A percentile compares a stretch with the other conserved stretches of the same genome.
Conservation (phyloP, 371 early-diverging fungal genomes). For the Haplosporangium sp. region DNA sequence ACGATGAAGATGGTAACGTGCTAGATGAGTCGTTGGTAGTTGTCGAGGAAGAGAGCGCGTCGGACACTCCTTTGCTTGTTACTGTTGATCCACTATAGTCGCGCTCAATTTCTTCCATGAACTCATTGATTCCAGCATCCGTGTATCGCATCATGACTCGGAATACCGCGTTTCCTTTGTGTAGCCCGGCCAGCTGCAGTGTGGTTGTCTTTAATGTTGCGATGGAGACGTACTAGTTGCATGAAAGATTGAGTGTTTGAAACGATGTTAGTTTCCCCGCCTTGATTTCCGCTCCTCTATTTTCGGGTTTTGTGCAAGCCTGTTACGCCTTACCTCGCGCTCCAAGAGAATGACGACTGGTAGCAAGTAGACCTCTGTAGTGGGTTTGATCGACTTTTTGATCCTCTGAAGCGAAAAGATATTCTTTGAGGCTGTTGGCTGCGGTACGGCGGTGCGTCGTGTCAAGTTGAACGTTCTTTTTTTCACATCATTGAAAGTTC, state of each 20-base stretch:
- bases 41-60: background rate
- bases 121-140: conserved; percentile 59
- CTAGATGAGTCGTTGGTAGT: conserved; percentile 7
- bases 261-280: background rate
- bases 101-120: conserved; percentile 55
- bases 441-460: conserved; percentile 38
- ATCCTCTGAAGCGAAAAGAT: conserved; percentile 45
- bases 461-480: conserved; percentile 46
- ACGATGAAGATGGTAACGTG: background rate
- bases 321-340: conserved; percentile 27
- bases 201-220: conserved; percentile 59
- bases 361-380: conserved; percentile 42
- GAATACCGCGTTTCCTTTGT: conserved; percentile 62
- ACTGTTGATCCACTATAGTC: conserved; percentile 16
- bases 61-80: conserved; percentile 1
- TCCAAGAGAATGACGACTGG: conserved; percentile 48
- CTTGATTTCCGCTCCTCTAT: too few species aligned
- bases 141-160: conserved; percentile 61
- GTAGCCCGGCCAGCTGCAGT: conserved; percentile 61
- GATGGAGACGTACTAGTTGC: conserved; percentile 59
- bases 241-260: background rate
- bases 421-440: conserved; percentile 33
- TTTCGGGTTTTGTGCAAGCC: too few species aligned
- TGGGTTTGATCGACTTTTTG: conserved; percentile 39
- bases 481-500: background rate